Evolutionary conservation across 2,329 filamentous ascomycete species (phyloP).

Genomic region (Botrytis deweyae): DNA sequence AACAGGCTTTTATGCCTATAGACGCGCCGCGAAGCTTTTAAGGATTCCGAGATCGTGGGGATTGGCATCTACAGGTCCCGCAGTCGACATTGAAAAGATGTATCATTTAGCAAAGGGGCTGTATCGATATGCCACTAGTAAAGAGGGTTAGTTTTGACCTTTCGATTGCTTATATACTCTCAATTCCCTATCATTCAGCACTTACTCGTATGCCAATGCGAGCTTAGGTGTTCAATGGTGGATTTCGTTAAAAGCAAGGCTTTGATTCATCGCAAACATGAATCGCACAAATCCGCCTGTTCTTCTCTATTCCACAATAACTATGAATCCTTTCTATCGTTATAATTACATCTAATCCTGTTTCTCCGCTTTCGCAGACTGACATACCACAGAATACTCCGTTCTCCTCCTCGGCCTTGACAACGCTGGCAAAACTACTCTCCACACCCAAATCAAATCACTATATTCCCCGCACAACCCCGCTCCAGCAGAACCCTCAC

Average conservation of each 20-base stretch:
- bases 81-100: constrained; percentile 52
- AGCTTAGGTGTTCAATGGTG: neutral
- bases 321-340: neutral
- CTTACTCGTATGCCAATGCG: neutral
- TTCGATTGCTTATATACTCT: neutral
- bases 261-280: neutral
- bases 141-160: constrained; percentile 67
- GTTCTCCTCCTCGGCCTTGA: constrained; percentile 95
- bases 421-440: constrained; percentile 97
- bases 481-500: constrained; percentile 57
- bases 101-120: constrained; percentile 95
- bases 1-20: neutral
- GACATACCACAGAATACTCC: constrained; percentile 72
- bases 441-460: constrained; percentile 93
- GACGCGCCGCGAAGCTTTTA: neutral
- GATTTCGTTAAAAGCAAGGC: neutral
- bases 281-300: neutral
- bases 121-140: constrained; percentile 93
- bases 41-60: neutral
- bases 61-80: neutral
- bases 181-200: neutral
- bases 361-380: constrained; percentile 9
- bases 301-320: neutral
- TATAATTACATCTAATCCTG: neutral
- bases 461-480: constrained; percentile 67